These are phyloP conservation scores for Colletotrichum sp. DNA, from an alignment of 2,329 filamentous ascomycete species.

Conservation along the genomic window DNA sequence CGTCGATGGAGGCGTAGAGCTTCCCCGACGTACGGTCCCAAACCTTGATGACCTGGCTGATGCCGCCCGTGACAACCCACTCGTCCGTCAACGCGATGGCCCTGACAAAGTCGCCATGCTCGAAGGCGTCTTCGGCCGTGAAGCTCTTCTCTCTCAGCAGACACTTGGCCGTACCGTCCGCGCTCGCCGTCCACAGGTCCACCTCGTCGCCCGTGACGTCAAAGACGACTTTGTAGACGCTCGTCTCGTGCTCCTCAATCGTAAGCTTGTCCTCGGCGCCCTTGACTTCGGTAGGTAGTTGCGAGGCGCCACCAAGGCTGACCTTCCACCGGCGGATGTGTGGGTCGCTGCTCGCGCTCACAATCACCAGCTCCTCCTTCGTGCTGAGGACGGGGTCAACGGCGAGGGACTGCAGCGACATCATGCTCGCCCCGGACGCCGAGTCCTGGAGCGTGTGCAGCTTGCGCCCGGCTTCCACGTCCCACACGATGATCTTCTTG, in stretches of 20 bases:
- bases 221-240: constrained; percentile 82
- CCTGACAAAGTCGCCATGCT: constrained; percentile 89
- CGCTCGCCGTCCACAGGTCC: constrained; percentile 92
- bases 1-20: constrained; percentile 75
- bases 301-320: constrained; percentile 53
- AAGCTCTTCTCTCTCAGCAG: constrained; percentile 73
- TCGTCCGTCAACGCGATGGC: constrained; percentile 77
- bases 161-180: constrained; percentile 87
- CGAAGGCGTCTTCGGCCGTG: constrained; percentile 72
- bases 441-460: constrained; percentile 82
- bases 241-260: constrained; percentile 87
- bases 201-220: constrained; percentile 64
- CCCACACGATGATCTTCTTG: constrained; percentile 85
- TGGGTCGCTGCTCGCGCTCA: constrained; percentile 82
- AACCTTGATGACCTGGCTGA: constrained; percentile 89
- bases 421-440: constrained; percentile 60
- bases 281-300: constrained; percentile 50
- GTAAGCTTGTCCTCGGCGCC: constrained; percentile 42
- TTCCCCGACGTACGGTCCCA: constrained; percentile 81
- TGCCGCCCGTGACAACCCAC: constrained; percentile 85
- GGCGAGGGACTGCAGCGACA: constrained; percentile 80
- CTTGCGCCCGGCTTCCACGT: constrained; percentile 68
- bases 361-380: constrained; percentile 59
- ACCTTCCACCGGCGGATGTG: constrained; percentile 82
- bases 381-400: constrained; percentile 71